These are phyloP conservation scores for Aspergillus uvarum DNA, from an alignment of 2,329 filamentous ascomycete species.

Conservation along the genomic window DNA sequence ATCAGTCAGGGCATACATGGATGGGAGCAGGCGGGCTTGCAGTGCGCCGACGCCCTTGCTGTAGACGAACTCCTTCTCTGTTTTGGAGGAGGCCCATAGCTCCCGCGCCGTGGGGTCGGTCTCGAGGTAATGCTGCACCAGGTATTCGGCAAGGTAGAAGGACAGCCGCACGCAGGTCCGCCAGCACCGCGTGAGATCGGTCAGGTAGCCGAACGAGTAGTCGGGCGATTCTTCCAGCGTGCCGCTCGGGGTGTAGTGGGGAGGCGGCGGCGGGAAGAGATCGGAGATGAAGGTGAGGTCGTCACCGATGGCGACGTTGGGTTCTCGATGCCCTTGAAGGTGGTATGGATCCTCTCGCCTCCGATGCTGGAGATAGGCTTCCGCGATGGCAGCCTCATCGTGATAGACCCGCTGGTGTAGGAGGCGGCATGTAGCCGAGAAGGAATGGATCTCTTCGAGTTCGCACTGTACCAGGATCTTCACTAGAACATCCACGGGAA, in stretches of 20 bases:
- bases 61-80: slow-evolving; percentile 27
- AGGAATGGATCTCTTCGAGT: slow-evolving; percentile 21
- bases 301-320: slow-evolving; percentile 14
- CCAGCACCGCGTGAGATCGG: slow-evolving; percentile 28
- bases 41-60: slow-evolving; percentile 23
- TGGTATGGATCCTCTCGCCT: slow-evolving; percentile 1
- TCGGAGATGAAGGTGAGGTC: slow-evolving; percentile 28
- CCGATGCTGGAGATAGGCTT: slow-evolving; percentile 23
- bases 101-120: slow-evolving; percentile 18
- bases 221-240: slow-evolving; percentile 20
- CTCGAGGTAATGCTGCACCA: slow-evolving; percentile 24
- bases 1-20: slow-evolving; percentile 17
- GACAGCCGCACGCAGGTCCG: slow-evolving; percentile 27
- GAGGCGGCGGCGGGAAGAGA: slow-evolving; percentile 29
- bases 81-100: slow-evolving; percentile 25
- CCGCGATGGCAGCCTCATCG: slow-evolving; percentile 23
- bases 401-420: slow-evolving; percentile 20
- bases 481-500: slow-evolving; percentile 23
- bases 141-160: slow-evolving; percentile 26
- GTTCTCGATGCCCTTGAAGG: not conserved
- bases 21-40: slow-evolving; percentile 22
- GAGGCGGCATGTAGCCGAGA: slow-evolving; percentile 23
- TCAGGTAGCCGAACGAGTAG: slow-evolving; percentile 29
- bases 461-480: slow-evolving; percentile 21
- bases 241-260: slow-evolving; percentile 21